Conservation (phyloP, 305 asterid species). For the Fraxinus latifolia region DNA sequence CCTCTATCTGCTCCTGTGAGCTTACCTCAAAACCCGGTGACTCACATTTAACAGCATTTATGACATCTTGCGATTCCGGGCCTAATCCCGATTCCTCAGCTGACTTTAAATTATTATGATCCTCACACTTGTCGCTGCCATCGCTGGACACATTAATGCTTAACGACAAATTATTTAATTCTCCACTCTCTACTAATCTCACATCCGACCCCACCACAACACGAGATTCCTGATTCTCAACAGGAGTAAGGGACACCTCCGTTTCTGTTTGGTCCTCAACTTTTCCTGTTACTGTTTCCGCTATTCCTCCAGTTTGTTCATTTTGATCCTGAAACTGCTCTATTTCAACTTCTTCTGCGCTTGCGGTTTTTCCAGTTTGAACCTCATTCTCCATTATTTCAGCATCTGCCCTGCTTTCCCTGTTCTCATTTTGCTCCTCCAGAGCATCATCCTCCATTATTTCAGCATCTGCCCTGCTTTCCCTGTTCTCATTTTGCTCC, state of each 20-base stretch:
- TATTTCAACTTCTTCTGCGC: conserved; percentile 10
- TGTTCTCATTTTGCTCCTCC: background rate
- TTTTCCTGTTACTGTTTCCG: conserved; percentile 25
- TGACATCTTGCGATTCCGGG: conserved; percentile 28
- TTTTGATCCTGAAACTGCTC: conserved; percentile 14
- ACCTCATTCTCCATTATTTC: background rate
- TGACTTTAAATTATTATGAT: conserved; percentile 18
- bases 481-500: background rate
- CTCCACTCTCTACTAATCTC: conserved; percentile 28
- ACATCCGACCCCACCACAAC: conserved; percentile 24
- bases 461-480: conserved; percentile 9
- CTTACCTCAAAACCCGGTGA: conserved; percentile 9
- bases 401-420: conserved; percentile 1
- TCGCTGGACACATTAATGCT: conserved; percentile 8
- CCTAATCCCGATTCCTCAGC: conserved; percentile 22
- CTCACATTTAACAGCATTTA: conserved; percentile 23
- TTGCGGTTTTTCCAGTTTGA: background rate
- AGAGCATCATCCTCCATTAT: background rate
- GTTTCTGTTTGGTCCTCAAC: conserved; percentile 18
- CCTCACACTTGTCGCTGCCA: conserved; percentile 22
- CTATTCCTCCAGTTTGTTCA: conserved; percentile 16
- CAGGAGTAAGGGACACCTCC: conserved; percentile 10
- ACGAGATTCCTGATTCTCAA: conserved; percentile 32
- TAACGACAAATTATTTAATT: background rate
- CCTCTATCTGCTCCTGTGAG: conserved; percentile 3